Conservation (phyloP, 2,329 filamentous ascomycete genomes). For the Aspergillus novoparasiticus region DNA sequence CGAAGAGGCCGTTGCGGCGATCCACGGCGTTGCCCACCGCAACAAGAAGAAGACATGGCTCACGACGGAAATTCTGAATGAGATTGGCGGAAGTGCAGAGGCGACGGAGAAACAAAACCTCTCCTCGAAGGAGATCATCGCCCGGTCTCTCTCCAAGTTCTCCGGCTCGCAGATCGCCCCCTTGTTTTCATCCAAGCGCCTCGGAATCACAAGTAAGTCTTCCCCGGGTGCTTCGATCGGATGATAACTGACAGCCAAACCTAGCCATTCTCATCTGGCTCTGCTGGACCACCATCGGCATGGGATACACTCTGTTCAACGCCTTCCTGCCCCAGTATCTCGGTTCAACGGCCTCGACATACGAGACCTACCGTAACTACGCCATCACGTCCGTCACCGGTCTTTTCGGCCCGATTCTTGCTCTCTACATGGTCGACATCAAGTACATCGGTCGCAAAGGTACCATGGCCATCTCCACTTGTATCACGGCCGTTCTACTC, state of each 20-base stretch:
- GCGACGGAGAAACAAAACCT: slow-evolving; percentile 44
- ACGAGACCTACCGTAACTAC: slow-evolving; percentile 72
- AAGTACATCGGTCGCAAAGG: slow-evolving; percentile 64
- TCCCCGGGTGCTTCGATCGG: slow-evolving; percentile 27
- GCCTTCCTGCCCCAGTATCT: slow-evolving; percentile 86
- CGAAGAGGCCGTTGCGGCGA: slow-evolving; percentile 74
- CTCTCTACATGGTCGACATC: slow-evolving; percentile 70
- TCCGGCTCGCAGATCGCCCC: slow-evolving; percentile 69
- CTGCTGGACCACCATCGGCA: slow-evolving; percentile 79
- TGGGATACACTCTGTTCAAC: slow-evolving; percentile 88
- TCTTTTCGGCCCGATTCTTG: slow-evolving; percentile 74
- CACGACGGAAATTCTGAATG: slow-evolving; percentile 67
- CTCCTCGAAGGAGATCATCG: slow-evolving; percentile 53
- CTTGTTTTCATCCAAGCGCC: slow-evolving; percentile 56
- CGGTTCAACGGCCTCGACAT: slow-evolving; percentile 54
- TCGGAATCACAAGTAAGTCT: slow-evolving; percentile 35
- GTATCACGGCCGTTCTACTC: slow-evolving; percentile 56
- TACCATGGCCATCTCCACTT: slow-evolving; percentile 56
- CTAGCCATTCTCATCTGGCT: slow-evolving; percentile 66
- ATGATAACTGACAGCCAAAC: slow-evolving; percentile 3
- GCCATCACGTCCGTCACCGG: slow-evolving; percentile 77
- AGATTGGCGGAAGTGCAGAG: slow-evolving; percentile 53
- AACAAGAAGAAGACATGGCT: slow-evolving; percentile 73
- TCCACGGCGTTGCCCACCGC: slow-evolving; percentile 74
- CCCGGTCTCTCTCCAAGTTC: slow-evolving; percentile 65